These are phyloP conservation scores for Geotrichum candidum DNA, from an alignment of 1,139 yeast species.

Conservation along the genomic window DNA sequence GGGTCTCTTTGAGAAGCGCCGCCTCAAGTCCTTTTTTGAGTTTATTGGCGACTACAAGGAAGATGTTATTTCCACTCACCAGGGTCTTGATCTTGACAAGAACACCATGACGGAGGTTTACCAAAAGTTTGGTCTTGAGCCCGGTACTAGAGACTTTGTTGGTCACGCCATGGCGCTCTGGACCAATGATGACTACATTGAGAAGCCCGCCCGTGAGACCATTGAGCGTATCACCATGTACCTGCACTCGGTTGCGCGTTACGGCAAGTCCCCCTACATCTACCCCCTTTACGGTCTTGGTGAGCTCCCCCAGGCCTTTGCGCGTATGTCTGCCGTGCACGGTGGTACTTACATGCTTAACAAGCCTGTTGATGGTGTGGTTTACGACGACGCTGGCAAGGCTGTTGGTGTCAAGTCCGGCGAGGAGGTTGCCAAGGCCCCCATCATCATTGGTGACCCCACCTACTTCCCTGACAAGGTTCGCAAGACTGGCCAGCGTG, in stretches of 20 bases:
- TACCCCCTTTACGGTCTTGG: slow-evolving; percentile 96
- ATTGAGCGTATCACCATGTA: slow-evolving; percentile 80
- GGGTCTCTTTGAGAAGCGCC: slow-evolving; percentile 94
- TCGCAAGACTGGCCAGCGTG: slow-evolving; percentile 73
- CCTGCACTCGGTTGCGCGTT: slow-evolving; percentile 85
- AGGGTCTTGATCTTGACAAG: slow-evolving; percentile 72
- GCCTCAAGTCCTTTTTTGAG: slow-evolving; percentile 88
- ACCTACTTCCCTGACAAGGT: slow-evolving; percentile 94
- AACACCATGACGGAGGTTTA: slow-evolving; percentile 91
- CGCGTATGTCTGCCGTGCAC: slow-evolving; percentile 90
- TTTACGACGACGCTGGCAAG: slow-evolving; percentile 63
- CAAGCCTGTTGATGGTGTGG: slow-evolving; percentile 86
- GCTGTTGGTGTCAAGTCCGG: slow-evolving; percentile 85
- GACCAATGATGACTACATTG: slow-evolving; percentile 85
- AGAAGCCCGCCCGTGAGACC: slow-evolving; percentile 87
- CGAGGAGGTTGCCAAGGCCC: slow-evolving; percentile 87
- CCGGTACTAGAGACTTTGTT: slow-evolving; percentile 90
- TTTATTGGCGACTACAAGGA: slow-evolving; percentile 80
- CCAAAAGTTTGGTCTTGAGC: slow-evolving; percentile 81
- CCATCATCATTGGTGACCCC: slow-evolving; percentile 94
- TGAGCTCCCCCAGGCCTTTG: slow-evolving; percentile 96
- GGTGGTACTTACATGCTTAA: slow-evolving; percentile 99
- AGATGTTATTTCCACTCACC: slow-evolving; percentile 72
- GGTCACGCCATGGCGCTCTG: slow-evolving; percentile 99
- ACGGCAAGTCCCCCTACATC: slow-evolving; percentile 93